phyloP scores from a whole-genome alignment of 805 yeast species.

The Ogataea trehalophila region DNA sequence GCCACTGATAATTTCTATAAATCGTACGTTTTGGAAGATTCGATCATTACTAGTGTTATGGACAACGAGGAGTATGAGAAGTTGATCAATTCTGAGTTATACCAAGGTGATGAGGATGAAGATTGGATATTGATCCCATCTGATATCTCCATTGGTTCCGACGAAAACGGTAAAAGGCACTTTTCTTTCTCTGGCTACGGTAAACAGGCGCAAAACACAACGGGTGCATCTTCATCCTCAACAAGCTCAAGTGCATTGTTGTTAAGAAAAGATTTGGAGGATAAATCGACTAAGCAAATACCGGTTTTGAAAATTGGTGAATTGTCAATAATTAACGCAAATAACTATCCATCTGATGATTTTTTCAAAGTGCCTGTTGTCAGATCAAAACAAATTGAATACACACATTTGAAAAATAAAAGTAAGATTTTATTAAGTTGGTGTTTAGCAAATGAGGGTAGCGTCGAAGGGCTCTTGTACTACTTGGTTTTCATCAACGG shows the following conservation, averaged over 20 bases:
- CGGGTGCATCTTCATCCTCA: neutral
- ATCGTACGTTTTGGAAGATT: constrained; percentile 19
- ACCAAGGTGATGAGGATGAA: constrained; percentile 23
- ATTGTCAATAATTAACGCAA: constrained; percentile 19
- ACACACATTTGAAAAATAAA: neutral
- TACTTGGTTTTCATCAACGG: constrained; percentile 30
- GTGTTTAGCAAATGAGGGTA: constrained; percentile 12
- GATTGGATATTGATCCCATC: constrained; percentile 26
- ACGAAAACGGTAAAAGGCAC: constrained; percentile 9
- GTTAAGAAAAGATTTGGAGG: neutral
- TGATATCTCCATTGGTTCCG: constrained; percentile 9
- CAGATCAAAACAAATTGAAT: neutral
- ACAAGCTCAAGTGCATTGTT: no score
- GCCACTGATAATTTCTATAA: constrained; percentile 8
- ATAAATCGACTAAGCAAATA: neutral
- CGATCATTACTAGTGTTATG: constrained; percentile 19
- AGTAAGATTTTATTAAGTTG: constrained; percentile 15
- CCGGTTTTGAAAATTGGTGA: constrained; percentile 22
- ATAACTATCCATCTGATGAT: constrained; percentile 18
- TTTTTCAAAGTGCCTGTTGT: constrained; percentile 13
- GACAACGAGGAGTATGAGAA: constrained; percentile 26
- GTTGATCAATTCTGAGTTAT: constrained; percentile 20
- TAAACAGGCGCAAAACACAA: neutral
- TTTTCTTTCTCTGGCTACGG: neutral
- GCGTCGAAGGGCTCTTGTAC: constrained; percentile 14